A percentile compares a stretch with the other conserved stretches of the same genome.
Evolutionary conservation across 257 asterid genomes (phyloP).

Genomic region (Solanum clarkiae): DNA sequence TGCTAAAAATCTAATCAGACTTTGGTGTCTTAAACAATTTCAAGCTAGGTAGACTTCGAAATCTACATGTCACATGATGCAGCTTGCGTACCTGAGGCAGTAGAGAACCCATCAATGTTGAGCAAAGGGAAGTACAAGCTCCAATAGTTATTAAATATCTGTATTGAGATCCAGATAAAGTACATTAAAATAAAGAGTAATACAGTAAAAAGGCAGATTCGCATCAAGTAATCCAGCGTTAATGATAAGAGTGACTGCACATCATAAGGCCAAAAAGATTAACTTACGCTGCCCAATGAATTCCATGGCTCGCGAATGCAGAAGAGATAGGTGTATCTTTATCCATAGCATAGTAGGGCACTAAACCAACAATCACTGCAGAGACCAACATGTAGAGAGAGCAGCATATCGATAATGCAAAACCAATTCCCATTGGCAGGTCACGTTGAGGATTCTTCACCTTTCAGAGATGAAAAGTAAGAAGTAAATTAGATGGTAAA

Average conservation of each 20-base stretch:
- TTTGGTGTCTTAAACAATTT: background rate
- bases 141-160: constrained; percentile 70
- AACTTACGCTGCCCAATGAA: constrained; percentile 94
- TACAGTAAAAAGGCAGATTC: background rate
- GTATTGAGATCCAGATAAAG: constrained; percentile 3
- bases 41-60: background rate
- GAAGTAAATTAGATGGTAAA: background rate
- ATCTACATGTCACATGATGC: background rate
- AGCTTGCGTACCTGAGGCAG: constrained; percentile 70
- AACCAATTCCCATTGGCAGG: constrained; percentile 90
- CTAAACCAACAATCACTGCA: constrained; percentile 88
- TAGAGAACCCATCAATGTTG: constrained; percentile 89
- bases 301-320: constrained; percentile 73
- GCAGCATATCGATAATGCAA: constrained; percentile 77
- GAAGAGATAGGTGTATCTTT: constrained; percentile 98
- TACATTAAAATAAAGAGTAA: background rate
- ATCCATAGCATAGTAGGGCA: constrained; percentile 87
- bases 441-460: constrained; percentile 95
- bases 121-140: constrained; percentile 92
- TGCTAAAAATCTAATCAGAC: background rate
- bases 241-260: background rate
- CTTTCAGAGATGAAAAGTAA: constrained; percentile 16
- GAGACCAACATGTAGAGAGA: constrained; percentile 85
- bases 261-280: background rate
- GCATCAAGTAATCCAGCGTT: background rate